Evolutionary conservation across 805 yeast genomes (phyloP).

Genomic region (Ogataea haglerorum): DNA sequence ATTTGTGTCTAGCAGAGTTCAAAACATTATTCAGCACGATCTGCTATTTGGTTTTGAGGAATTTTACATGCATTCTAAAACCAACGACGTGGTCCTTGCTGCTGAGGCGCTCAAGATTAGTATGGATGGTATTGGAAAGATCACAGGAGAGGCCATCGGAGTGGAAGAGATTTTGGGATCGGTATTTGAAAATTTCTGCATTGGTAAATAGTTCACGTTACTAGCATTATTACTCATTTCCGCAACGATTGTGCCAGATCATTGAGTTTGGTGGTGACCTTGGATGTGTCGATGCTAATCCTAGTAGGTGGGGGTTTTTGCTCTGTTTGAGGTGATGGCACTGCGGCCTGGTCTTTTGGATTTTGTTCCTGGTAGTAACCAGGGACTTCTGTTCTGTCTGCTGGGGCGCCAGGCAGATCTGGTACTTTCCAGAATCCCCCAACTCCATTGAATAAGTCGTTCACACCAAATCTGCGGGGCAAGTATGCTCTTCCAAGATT

Average conservation of each 20-base stretch:
- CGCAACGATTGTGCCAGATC: conserved; percentile 4
- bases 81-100: conserved; percentile 75
- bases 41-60: conserved; percentile 72
- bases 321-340: background rate
- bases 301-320: conserved; percentile 11
- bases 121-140: conserved; percentile 84
- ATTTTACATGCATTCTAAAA: conserved; percentile 46
- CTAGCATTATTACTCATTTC: background rate
- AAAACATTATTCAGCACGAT: conserved; percentile 70
- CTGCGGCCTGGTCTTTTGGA: background rate
- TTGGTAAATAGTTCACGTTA: conserved; percentile 60
- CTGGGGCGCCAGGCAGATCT: conserved; percentile 29
- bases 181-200: conserved; percentile 88
- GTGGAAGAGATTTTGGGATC: conserved; percentile 89
- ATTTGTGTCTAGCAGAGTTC: conserved; percentile 68
- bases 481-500: conserved; percentile 41
- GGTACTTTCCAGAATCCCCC: conserved; percentile 39
- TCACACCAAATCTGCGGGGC: conserved; percentile 38
- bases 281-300: conserved; percentile 9
- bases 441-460: conserved; percentile 24
- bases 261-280: conserved; percentile 4
- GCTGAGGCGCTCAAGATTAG: conserved; percentile 71
- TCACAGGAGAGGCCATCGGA: conserved; percentile 86
- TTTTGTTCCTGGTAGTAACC: conserved; percentile 13
- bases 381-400: conserved; percentile 24